phyloP scores from a whole-genome alignment of 768 basidiomycete genomes.

The Cubamyces sp. region DNA sequence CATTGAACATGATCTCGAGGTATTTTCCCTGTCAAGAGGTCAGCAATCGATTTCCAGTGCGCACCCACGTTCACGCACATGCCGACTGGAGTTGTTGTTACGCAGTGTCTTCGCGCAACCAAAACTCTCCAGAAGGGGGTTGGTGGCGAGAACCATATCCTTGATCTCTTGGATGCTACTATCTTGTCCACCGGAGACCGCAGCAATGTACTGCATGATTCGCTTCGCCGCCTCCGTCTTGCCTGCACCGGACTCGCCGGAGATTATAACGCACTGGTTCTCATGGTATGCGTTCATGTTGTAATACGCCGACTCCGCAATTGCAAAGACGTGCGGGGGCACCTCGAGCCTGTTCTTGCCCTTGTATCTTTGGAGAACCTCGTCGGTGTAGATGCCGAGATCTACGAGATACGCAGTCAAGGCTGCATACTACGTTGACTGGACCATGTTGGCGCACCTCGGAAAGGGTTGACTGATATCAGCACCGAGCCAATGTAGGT shows the following conservation, averaged over 20 bases:
- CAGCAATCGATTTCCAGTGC: slow-evolving; percentile 1
- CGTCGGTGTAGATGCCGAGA: slow-evolving; percentile 97
- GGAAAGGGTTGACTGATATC: slow-evolving; percentile 99
- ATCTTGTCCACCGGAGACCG: slow-evolving; percentile 87
- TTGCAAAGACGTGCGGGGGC: slow-evolving; percentile 96
- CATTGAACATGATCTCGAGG: slow-evolving; percentile 98
- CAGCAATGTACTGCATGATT: slow-evolving; percentile 99
- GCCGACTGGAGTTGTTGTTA: slow-evolving; percentile 98
- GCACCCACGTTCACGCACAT: slow-evolving; percentile 61
- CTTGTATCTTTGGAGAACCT: slow-evolving; percentile 80
- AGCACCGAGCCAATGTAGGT: slow-evolving; percentile 98
- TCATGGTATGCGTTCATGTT: slow-evolving; percentile 99
- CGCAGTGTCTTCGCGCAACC: slow-evolving; percentile 98
- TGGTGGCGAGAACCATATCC: slow-evolving; percentile 99
- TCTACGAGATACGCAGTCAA: slow-evolving; percentile 49
- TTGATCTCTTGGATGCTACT: slow-evolving; percentile 97
- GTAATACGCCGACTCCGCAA: slow-evolving; percentile 97
- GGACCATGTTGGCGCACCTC: slow-evolving; percentile 53
- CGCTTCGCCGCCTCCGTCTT: slow-evolving; percentile 99
- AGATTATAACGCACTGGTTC: slow-evolving; percentile 99
- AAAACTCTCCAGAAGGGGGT: slow-evolving; percentile 96
- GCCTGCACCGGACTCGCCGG: slow-evolving; percentile 97
- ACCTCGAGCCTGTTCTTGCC: slow-evolving; percentile 99
- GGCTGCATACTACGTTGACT: slow-evolving; percentile 15
- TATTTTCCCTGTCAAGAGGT: slow-evolving; percentile 82